A percentile compares a stretch with the other conserved stretches of the same genome.
Evolutionary conservation across 1,284 basidiomycete genomes (phyloP).

Genomic region (Rhizopogon hawkerae): DNA sequence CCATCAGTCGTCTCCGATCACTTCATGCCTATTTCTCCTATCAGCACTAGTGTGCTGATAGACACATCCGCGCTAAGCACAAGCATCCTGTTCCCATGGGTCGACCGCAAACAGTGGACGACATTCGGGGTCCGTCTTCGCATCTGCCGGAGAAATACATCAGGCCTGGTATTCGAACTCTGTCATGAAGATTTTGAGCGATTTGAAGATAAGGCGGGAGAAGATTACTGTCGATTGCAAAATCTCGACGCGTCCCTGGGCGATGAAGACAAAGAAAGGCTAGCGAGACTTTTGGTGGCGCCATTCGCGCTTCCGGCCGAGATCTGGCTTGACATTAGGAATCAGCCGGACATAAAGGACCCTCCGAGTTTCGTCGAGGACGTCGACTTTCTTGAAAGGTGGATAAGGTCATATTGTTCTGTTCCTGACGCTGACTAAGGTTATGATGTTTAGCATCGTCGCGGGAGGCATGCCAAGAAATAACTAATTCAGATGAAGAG

Average conservation of each 20-base stretch:
- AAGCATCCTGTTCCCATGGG: background rate
- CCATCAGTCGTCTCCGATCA: background rate
- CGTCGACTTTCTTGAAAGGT: constrained; percentile 1
- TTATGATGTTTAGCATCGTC: background rate
- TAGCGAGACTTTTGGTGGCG: background rate
- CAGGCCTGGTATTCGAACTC: background rate
- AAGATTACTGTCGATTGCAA: background rate
- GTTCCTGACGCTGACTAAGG: background rate
- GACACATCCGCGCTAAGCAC: background rate
- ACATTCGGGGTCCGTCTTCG: background rate
- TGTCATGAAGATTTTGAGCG: background rate
- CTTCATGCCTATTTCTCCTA: background rate
- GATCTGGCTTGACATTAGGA: background rate
- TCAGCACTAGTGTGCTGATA: no score
- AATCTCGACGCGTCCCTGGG: background rate
- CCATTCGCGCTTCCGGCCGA: background rate
- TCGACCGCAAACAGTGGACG: background rate
- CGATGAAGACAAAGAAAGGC: no score
- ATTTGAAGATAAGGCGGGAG: constrained; percentile 1
- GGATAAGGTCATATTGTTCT: background rate
- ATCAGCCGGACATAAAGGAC: background rate
- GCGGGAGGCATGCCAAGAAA: background rate
- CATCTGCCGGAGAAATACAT: background rate
- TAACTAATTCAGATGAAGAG: background rate
- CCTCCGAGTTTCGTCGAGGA: background rate